Evolutionary conservation across 495 filamentous ascomycete species (phyloP).

Genomic region (Clohesyomyces aquaticus): DNA sequence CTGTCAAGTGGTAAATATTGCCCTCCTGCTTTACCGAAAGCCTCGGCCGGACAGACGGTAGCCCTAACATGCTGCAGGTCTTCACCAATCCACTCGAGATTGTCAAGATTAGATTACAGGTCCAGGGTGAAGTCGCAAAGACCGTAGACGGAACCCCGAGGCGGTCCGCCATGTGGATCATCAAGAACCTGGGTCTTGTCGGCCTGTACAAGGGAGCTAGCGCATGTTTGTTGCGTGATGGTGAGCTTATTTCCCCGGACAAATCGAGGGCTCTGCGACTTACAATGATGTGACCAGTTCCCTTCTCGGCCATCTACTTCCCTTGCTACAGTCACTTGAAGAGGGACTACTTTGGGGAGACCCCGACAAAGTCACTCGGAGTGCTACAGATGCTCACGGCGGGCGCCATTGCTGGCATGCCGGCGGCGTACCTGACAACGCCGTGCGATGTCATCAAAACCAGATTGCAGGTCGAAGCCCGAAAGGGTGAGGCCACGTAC

Average conservation of each 20-base stretch:
- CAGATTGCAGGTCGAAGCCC: constrained; percentile 92
- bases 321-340: constrained; percentile 95
- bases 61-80: constrained; percentile 56
- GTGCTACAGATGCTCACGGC: constrained; percentile 90
- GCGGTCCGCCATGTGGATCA: constrained; percentile 96
- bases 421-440: constrained; percentile 94
- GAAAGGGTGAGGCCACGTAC: constrained; percentile 90
- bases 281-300: constrained; percentile 56
- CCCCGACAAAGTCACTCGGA: constrained; percentile 84
- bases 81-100: constrained; percentile 98
- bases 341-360: constrained; percentile 89
- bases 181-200: constrained; percentile 90
- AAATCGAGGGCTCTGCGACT: constrained; percentile 12
- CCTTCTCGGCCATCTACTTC: constrained; percentile 99
- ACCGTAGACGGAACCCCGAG: constrained; percentile 79
- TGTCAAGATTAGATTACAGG: constrained; percentile 97
- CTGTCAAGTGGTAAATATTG: constrained; percentile 87
- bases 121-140: constrained; percentile 94
- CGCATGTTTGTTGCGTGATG: constrained; percentile 89
- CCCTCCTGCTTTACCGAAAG: constrained; percentile 4
- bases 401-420: constrained; percentile 98
- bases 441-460: constrained; percentile 99
- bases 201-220: constrained; percentile 98
- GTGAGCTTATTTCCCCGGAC: constrained; percentile 36
- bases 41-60: constrained; percentile 3